Base-by-base conservation (phyloP, 495 filamentous ascomycete genomes). In the Penicillium antarcticum region DNA sequence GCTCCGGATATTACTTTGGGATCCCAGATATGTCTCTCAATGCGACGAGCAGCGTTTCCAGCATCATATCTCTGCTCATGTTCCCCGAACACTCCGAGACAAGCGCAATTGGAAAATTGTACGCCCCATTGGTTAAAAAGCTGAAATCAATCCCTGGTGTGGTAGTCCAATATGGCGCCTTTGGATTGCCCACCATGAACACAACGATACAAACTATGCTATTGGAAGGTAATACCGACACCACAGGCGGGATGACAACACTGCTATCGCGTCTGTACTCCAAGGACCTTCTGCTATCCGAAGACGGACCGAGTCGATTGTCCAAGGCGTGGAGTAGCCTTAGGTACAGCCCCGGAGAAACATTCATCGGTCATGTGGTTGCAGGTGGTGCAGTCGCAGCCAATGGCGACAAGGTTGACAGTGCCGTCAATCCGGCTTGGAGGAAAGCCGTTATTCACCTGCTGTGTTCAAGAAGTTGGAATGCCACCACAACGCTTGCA, bases 371-470 rank as follows among this genome's bases (percentile, higher is more conserved):
- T 23, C 56, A 63, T 49, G 54, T 68, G 5, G 68, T 71, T 6
- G 65, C 67, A 2, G 70, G 69, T 9, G 63, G 67, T 4, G 56
- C 59, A 7, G 67, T 69, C 4, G 61, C 67, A 13, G 36, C 44
- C 8, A 70, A 63, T 39, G 40, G 44, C 4, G 48, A 62, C 17
- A 61, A 42, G 16, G 17, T 69, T 17, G 61, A 71, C 47, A 68
- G 60, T 23, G 65, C 62, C 4, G 40, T 75, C 37, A 67, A 72
- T 45, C 70, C 70, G 2, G 66, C 72, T 4, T 75, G 71, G 71
- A 55, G 71, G 34, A 56, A 68, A 33, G 53, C 68, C 6, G 39
- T 67, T 14, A 44, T 55, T 12, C 69, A 71, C 41, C 19, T 72
- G 34, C 38, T 61, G 14, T 44, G 54, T 45, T 18, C 44, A 16